Base-by-base conservation (phyloP, 2,329 filamentous ascomycete genomes). In the Harringtonia lauricola region DNA sequence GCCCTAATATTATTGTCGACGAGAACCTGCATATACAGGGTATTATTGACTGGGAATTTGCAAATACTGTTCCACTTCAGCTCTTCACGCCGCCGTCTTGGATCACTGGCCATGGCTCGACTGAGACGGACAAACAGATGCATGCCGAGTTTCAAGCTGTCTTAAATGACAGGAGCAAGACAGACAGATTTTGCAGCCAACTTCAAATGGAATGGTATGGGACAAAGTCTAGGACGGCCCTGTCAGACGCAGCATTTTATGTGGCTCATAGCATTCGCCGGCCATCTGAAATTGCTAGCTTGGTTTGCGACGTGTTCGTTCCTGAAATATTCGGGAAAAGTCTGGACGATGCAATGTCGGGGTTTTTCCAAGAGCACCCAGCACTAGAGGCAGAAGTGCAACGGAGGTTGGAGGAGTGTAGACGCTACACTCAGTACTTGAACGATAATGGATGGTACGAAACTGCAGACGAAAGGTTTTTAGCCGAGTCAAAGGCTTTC, bases 31-130 rank as follows among this genome's bases (percentile, higher is more conserved):
- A 33, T 10, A 42, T 42, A 21, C 24, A 28, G 22, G 40, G 31
- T 19, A 22, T 36, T 33, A 26, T 42, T 12, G 31, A 42, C 17
- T 42, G 40, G 40, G 40, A 42, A 22, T 42, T 30, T 18, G 21
- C 21, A 15, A 28, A 26, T 15, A 35, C 33, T 3, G 30, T 42
- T 15, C 40, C 40, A n/a, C 22, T 21, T 4, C 40, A 42, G 8
- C 34, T 42, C 21, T 42, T 42, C 24, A 29, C 34, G 24, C 40
- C 33, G 34, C 40, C 40, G 15, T 33, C 40, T 24, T 42, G 40
- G 40, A 34, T 42, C 18, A 29, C 40, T 3, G 38, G 38, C 26
- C 10, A 19, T 17, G 10, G 14, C 13, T 10, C 26, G 21, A 39
- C 4, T 9, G 8, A 22, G 38, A 19, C n/a, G n/a, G n/a, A 31